phyloP scores from a whole-genome alignment of 169 alveolate species.

The Cryptosporidium andersoni region DNA sequence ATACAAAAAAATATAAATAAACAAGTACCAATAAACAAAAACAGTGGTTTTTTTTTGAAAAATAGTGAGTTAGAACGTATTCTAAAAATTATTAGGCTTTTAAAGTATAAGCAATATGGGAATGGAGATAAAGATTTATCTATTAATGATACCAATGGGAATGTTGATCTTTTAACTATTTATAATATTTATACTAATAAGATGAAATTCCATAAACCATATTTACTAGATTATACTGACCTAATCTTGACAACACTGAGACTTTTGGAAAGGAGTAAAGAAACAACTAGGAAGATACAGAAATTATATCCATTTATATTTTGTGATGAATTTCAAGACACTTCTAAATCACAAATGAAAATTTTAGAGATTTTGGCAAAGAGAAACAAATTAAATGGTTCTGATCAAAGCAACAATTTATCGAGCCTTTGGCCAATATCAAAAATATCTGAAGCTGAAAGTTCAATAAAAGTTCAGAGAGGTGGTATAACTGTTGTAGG shows the following conservation, averaged over 20 bases:
- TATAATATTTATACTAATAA: conserved; percentile 43
- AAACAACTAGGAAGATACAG: conserved; percentile 66
- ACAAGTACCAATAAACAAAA: neutral
- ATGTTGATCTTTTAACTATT: conserved; percentile 26
- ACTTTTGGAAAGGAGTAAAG: conserved; percentile 70
- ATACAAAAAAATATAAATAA: neutral
- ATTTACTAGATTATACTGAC: conserved; percentile 77
- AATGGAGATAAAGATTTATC: conserved; percentile 12
- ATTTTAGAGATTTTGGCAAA: conserved; percentile 60
- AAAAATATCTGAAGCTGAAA: neutral
- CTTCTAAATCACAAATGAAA: conserved; percentile 77
- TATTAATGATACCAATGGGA: conserved; percentile 48
- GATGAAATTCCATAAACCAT: conserved; percentile 69
- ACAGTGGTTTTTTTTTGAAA: conserved; percentile 1
- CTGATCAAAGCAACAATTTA: neutral
- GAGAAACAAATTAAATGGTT: neutral
- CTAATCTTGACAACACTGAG: conserved; percentile 64
- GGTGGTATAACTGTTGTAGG: conserved; percentile 81
- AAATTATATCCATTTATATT: conserved; percentile 75
- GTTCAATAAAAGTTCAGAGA: neutral
- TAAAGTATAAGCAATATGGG: conserved; percentile 17
- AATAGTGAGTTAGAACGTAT: conserved; percentile 30
- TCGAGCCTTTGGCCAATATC: neutral
- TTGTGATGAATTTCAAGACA: conserved; percentile 84
- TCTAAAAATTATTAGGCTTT: conserved; percentile 18